phyloP scores from a whole-genome alignment of 1,284 basidiomycete species.

The Pterulicium gracile region DNA sequence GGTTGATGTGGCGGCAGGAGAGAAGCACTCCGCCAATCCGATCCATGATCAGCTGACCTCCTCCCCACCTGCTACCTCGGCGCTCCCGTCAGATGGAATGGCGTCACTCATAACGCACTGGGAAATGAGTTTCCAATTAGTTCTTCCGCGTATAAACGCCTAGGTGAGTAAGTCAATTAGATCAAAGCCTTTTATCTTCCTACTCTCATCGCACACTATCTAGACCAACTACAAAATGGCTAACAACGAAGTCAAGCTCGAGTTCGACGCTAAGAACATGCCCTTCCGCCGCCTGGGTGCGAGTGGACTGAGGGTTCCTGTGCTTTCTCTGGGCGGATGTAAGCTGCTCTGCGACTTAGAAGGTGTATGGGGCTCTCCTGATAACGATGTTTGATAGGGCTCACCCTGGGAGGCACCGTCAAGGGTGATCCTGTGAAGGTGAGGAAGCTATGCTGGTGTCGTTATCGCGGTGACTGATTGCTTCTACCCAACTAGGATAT shows the following conservation, averaged over 20 bases:
- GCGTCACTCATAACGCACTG: no score
- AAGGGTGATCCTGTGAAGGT: conserved; percentile 42
- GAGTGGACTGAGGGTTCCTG: conserved; percentile 32
- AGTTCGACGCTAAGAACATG: conserved; percentile 19
- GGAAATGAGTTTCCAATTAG: no score
- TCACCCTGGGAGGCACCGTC: conserved; percentile 39
- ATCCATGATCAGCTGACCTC: no score
- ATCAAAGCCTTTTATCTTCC: background rate
- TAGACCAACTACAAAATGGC: background rate
- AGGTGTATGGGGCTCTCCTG: background rate
- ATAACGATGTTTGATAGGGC: conserved; percentile 14
- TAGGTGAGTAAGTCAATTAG: no score
- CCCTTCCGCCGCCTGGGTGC: conserved; percentile 30
- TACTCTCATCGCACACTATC: background rate
- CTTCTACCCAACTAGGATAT: conserved; percentile 22
- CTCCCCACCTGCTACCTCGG: no score
- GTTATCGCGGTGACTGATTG: background rate
- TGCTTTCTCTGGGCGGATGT: conserved; percentile 38
- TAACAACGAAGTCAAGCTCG: conserved; percentile 5
- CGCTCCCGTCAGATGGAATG: no score
- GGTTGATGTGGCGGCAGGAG: no score
- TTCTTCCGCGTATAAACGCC: no score
- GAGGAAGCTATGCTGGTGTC: background rate
- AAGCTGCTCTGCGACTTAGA: conserved; percentile 2
- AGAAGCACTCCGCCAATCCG: no score